Percentiles rank a stretch among this genome's conserved stretches.
Conservation (phyloP, 108 stramenopile genomes). For the Skeletonema grethae region DNA sequence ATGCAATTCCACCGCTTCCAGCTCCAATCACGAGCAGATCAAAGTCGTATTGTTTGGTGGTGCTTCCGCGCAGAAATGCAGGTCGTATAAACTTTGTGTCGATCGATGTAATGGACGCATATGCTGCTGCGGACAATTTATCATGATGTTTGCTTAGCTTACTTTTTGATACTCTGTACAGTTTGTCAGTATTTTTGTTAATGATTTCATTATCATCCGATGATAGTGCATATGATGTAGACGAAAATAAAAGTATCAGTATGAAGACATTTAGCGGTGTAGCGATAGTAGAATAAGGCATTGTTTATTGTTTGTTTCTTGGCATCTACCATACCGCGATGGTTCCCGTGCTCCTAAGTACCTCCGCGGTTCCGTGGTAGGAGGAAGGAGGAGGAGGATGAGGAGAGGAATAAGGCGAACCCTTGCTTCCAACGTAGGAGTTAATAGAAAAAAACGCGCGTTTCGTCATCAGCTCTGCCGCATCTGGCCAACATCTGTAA, state of each 20-base stretch:
- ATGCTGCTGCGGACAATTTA: slow-evolving; percentile 34
- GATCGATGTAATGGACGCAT: slow-evolving; percentile 17
- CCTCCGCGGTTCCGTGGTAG: too few relatives aligned
- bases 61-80: slow-evolving; percentile 8
- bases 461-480: too few relatives aligned
- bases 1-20: slow-evolving; percentile 81
- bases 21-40: slow-evolving; percentile 86
- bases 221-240: not conserved
- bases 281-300: not conserved
- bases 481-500: too few relatives aligned
- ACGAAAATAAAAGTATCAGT: not conserved
- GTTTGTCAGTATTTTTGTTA: too few relatives aligned
- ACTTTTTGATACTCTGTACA: too few relatives aligned
- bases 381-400: too few relatives aligned
- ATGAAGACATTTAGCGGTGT: not conserved
- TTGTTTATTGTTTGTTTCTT: not conserved
- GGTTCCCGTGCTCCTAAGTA: too few relatives aligned
- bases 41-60: slow-evolving; percentile 52
- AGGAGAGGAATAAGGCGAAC: too few relatives aligned
- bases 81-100: slow-evolving; percentile 11
- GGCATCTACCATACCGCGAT: too few relatives aligned
- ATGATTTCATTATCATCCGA: not conserved
- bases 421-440: too few relatives aligned
- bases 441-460: too few relatives aligned
- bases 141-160: slow-evolving; percentile 2